Conservation (phyloP, 352 stramenopile genomes). For the Globisporangium nodosum region DNA sequence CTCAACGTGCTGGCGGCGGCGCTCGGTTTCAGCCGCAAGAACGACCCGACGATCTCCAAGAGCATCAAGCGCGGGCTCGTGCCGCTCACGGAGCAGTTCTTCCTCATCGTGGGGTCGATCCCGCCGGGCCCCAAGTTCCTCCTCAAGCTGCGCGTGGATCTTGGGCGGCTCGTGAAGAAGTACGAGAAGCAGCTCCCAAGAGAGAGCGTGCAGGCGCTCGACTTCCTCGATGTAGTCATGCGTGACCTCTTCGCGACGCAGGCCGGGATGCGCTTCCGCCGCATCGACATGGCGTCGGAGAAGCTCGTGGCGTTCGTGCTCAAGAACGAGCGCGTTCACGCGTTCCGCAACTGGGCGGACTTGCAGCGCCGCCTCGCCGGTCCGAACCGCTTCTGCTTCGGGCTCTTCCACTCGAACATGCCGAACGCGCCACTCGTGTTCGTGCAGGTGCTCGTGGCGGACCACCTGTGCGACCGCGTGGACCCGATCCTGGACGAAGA, state of each 20-base stretch:
- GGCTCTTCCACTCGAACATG: slow-evolving; percentile 83
- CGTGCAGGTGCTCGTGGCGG: slow-evolving; percentile 65
- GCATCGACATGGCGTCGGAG: slow-evolving; percentile 68
- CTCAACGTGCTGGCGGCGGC: slow-evolving; percentile 72
- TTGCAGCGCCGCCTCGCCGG: slow-evolving; percentile 54
- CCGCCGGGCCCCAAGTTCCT: slow-evolving; percentile 69
- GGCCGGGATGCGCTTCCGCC: slow-evolving; percentile 71
- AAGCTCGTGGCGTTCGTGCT: slow-evolving; percentile 65
- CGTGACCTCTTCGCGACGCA: slow-evolving; percentile 79
- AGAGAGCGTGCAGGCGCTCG: slow-evolving; percentile 53
- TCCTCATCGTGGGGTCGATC: slow-evolving; percentile 66
- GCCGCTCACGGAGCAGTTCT: slow-evolving; percentile 75
- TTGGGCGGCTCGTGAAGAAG: slow-evolving; percentile 46
- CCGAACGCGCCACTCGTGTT: slow-evolving; percentile 65
- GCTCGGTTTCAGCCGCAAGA: slow-evolving; percentile 75
- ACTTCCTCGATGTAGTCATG: slow-evolving; percentile 81
- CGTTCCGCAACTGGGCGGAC: slow-evolving; percentile 62
- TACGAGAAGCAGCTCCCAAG: slow-evolving; percentile 37
- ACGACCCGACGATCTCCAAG: slow-evolving; percentile 80
- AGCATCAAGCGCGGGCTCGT: slow-evolving; percentile 83
- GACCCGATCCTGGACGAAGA: slow-evolving; percentile 57
- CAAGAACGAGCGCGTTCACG: slow-evolving; percentile 74
- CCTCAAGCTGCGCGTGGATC: slow-evolving; percentile 61
- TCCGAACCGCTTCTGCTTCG: slow-evolving; percentile 69
- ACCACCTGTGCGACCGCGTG: slow-evolving; percentile 62